phyloP scores from a whole-genome alignment of 2,329 filamentous ascomycete species.

The Neopestalotiopsis sp. region DNA sequence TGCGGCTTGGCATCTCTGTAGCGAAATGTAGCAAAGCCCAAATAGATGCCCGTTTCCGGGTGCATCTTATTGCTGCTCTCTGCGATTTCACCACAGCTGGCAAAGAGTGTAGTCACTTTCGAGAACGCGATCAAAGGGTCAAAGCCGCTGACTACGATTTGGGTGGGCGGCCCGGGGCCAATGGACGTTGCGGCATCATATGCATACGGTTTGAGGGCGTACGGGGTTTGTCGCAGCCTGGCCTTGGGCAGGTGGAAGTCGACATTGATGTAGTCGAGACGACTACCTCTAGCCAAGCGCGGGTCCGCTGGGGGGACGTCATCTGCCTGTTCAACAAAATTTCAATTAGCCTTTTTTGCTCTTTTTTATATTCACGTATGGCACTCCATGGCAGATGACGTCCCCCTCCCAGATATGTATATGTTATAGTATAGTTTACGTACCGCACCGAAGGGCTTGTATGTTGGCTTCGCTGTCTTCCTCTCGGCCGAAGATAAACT shows the following conservation, averaged over 20 bases:
- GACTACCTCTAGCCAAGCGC: slow-evolving; percentile 73
- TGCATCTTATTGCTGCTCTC: slow-evolving; percentile 95
- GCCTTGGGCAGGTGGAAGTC: slow-evolving; percentile 74
- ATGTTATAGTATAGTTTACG: slow-evolving; percentile 54
- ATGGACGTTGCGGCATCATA: slow-evolving; percentile 85
- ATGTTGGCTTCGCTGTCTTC: slow-evolving; percentile 64
- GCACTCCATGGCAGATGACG: slow-evolving; percentile 63
- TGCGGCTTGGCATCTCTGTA: slow-evolving; percentile 73
- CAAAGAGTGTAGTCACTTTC: slow-evolving; percentile 77
- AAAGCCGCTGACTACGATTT: slow-evolving; percentile 95
- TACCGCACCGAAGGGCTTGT: slow-evolving; percentile 71
- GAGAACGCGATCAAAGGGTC: slow-evolving; percentile 85
- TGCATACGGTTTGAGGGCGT: slow-evolving; percentile 79
- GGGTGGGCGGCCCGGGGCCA: slow-evolving; percentile 85
- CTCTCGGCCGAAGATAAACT: slow-evolving; percentile 55
- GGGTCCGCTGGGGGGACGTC: slow-evolving; percentile 82
- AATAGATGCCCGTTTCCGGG: slow-evolving; percentile 89
- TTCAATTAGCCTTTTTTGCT: slow-evolving; percentile 58
- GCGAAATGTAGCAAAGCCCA: slow-evolving; percentile 90
- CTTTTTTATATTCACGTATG: slow-evolving; percentile 34
- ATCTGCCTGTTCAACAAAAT: slow-evolving; percentile 69
- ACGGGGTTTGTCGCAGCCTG: slow-evolving; percentile 73
- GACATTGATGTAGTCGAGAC: slow-evolving; percentile 70
- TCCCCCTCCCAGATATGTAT: slow-evolving; percentile 52
- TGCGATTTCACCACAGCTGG: slow-evolving; percentile 83